A percentile compares a stretch with the other conserved stretches of the same genome.
These are phyloP conservation scores for Podaxis carcinomalis DNA, from an alignment of 768 basidiomycete species.

Conservation along the genomic window DNA sequence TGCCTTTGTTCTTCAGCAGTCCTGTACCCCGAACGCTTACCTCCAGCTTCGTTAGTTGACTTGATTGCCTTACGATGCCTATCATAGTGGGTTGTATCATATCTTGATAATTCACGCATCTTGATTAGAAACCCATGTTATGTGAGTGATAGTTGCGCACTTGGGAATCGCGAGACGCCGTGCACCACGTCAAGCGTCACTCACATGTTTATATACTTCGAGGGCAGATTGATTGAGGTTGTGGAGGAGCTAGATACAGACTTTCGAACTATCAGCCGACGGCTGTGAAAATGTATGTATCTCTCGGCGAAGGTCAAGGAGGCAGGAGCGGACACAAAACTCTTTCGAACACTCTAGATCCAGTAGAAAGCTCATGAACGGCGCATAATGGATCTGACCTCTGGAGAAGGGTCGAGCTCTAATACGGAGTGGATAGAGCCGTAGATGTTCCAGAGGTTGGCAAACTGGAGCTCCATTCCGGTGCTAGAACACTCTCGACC, in stretches of 20 bases:
- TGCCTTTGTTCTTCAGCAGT: background rate
- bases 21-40: background rate
- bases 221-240: too few species aligned
- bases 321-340: background rate
- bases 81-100: background rate
- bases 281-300: background rate
- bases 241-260: too few species aligned
- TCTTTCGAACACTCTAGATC: background rate
- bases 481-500: background rate
- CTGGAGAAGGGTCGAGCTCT: background rate
- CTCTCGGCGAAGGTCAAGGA: background rate
- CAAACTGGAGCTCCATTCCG: background rate
- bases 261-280: too few species aligned
- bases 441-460: background rate
- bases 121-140: background rate
- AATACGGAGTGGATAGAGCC: background rate
- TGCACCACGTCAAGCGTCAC: too few species aligned
- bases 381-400: conserved; percentile 2
- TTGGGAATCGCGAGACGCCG: too few species aligned
- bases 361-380: background rate
- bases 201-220: too few species aligned
- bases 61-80: background rate
- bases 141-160: too few species aligned
- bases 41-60: background rate
- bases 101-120: background rate